A percentile compares a stretch with the other conserved stretches of the same genome.
Evolutionary conservation across 2,329 filamentous ascomycete genomes (phyloP).

Genomic region (Fusarium pseudonygamai): DNA sequence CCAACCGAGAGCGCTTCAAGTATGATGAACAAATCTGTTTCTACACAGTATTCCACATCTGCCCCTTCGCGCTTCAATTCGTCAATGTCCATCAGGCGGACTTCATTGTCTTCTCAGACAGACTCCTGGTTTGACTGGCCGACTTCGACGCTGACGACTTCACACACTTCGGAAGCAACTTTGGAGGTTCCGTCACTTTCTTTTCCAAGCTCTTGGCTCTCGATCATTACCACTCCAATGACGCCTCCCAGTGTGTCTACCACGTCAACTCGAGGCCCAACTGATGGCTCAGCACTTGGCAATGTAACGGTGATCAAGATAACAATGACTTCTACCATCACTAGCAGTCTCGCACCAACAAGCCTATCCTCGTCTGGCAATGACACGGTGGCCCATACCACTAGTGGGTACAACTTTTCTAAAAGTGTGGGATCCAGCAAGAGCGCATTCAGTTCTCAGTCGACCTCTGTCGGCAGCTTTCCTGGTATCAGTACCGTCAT

Average conservation of each 20-base stretch:
- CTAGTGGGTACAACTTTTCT: constrained; percentile 24
- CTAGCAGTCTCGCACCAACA: constrained; percentile 12
- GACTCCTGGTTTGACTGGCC: constrained; percentile 24
- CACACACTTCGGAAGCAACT: not conserved
- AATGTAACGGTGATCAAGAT: constrained; percentile 10
- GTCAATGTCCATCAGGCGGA: not conserved
- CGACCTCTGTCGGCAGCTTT: not conserved
- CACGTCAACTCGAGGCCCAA: not conserved
- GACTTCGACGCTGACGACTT: constrained; percentile 20
- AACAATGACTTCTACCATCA: constrained; percentile 27
- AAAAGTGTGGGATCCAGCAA: not conserved
- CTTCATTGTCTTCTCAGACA: not conserved
- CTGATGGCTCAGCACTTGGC: not conserved
- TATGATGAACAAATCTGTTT: constrained; percentile 1
- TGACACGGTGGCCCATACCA: constrained; percentile 14
- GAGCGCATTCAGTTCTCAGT: not conserved
- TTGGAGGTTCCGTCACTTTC: not conserved
- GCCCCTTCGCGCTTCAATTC: constrained; percentile 2
- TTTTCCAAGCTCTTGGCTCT: constrained; percentile 8
- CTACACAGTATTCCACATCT: constrained; percentile 8
- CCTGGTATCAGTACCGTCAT: constrained; percentile 14
- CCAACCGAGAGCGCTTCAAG: constrained; percentile 11
- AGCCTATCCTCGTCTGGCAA: constrained; percentile 1
- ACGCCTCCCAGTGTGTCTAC: constrained; percentile 8
- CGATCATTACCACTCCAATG: constrained; percentile 19